Evolutionary conservation across 805 yeast species (phyloP), one percentile per base, ranked within the genome.

Genomic region (Candida oleophila): DNA sequence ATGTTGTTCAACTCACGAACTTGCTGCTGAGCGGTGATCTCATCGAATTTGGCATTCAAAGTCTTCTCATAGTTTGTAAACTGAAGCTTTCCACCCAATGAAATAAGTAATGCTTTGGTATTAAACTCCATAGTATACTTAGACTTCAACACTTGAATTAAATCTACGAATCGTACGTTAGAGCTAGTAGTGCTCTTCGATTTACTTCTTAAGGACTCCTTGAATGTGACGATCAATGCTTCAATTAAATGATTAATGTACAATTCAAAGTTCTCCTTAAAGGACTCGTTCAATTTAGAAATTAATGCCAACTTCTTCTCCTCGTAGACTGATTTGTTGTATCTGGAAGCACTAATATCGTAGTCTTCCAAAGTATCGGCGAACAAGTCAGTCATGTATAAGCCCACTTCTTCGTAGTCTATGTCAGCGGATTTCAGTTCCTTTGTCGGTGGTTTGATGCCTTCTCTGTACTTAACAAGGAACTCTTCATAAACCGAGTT

Each of bases 341-440:
- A 94, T 46, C 90, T 81, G 1, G 94, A 77, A 1, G 98, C 99
- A 47, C 76, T 74, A 3, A 69, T 56, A 59, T 89, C 96, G 63
- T 81, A 92, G 11, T 66, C 60, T 0, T 65, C 68, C 12, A 89
- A 55, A 2, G 83, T 75, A 2, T 65, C 62, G 1, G 66, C 53
- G 39, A 81, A 73, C 34, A 87, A 65, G 12, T 62, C 62, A 7
- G 59, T 57, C 52, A 87, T 62, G 1, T 60, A 52, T 3, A 59
- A 53, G 1, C 85, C 82, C 19, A 85, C 57, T 15, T 66, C 64
- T 15, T 70, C 68, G 57, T 74, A 78, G 2, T 82, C 75, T 2
- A 32, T 16, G 8, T 38, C 44, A 3, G 35, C 40, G 3, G 42
- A 46, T 19, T 16, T 16, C 12, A 36, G 4, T 4, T 16, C 16